Evolutionary conservation across 495 filamentous ascomycete genomes (phyloP).

Genomic region (Aspergillus panamensis): DNA sequence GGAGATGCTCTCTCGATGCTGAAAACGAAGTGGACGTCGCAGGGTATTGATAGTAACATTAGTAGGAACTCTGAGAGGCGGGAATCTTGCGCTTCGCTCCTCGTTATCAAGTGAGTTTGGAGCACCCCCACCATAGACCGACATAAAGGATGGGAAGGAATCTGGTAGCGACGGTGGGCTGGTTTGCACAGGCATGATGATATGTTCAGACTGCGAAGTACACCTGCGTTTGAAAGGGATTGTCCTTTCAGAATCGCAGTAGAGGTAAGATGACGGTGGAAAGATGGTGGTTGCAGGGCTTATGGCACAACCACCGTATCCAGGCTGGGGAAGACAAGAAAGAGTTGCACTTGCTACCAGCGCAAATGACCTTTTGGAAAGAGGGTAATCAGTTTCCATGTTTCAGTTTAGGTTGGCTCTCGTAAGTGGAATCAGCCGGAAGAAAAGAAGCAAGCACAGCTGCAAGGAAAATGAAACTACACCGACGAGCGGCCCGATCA

Average conservation of each 20-base stretch:
- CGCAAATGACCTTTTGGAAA: slow-evolving; percentile 43
- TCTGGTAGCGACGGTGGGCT: slow-evolving; percentile 49
- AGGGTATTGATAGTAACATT: slow-evolving; percentile 34
- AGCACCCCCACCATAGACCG: slow-evolving; percentile 52
- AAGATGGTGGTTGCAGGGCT: not conserved
- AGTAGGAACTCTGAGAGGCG: slow-evolving; percentile 30
- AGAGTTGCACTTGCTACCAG: slow-evolving; percentile 41
- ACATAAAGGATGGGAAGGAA: slow-evolving; percentile 71
- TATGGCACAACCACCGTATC: slow-evolving; percentile 22
- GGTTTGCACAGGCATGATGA: slow-evolving; percentile 47
- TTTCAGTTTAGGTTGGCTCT: slow-evolving; percentile 13
- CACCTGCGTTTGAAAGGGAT: slow-evolving; percentile 31
- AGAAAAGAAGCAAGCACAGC: slow-evolving; percentile 20
- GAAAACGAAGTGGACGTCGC: slow-evolving; percentile 31
- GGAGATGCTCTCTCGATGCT: slow-evolving; percentile 51
- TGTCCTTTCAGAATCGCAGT: slow-evolving; percentile 26
- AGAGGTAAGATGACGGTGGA: slow-evolving; percentile 19
- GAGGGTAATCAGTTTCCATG: slow-evolving; percentile 34
- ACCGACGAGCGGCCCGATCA: slow-evolving; percentile 18
- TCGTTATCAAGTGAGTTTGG: slow-evolving; percentile 29
- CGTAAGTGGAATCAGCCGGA: slow-evolving; percentile 9
- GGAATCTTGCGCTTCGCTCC: slow-evolving; percentile 24
- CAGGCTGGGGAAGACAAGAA: slow-evolving; percentile 24
- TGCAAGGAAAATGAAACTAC: slow-evolving; percentile 31
- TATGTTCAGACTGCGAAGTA: slow-evolving; percentile 17